phyloP scores from a whole-genome alignment of 345 rosid genomes.

The Arabidopsis suecica region DNA sequence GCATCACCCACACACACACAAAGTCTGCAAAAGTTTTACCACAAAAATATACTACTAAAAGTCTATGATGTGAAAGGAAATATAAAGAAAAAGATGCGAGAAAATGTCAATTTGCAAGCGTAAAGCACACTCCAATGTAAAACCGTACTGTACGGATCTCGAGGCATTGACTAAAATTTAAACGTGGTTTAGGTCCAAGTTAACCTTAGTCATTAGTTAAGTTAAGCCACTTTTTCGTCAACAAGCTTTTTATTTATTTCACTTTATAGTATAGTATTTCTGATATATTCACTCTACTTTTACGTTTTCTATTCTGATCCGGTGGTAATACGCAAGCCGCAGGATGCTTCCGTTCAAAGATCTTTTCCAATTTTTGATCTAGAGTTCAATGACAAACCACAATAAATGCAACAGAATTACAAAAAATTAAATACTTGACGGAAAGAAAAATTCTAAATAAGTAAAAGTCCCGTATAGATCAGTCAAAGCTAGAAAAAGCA shows the following conservation, averaged over 20 bases:
- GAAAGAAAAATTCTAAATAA: not conserved
- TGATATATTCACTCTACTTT: not conserved
- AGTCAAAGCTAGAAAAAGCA: slow-evolving; percentile 20
- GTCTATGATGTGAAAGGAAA: slow-evolving; percentile 14
- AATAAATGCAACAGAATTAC: not conserved
- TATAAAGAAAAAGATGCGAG: not conserved
- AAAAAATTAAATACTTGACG: not conserved
- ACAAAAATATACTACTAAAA: not conserved
- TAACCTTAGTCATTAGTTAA: slow-evolving; percentile 24
- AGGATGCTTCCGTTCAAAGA: slow-evolving; percentile 1
- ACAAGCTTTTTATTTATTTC: not conserved
- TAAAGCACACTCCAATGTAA: slow-evolving; percentile 26
- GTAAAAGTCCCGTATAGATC: not conserved
- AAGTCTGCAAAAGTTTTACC: not conserved
- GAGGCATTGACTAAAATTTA: slow-evolving; percentile 36
- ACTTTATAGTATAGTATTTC: not conserved
- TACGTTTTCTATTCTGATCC: not conserved
- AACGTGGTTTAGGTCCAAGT: slow-evolving; percentile 17
- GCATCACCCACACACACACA: not conserved
- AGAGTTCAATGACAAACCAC: not conserved
- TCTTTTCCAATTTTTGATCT: slow-evolving; percentile 1
- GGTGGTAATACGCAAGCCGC: not conserved
- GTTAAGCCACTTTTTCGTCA: slow-evolving; percentile 9
- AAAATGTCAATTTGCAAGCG: slow-evolving; percentile 31
- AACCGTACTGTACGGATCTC: slow-evolving; percentile 40